These are phyloP conservation scores for Macrophomina tecta DNA, from an alignment of 2,329 filamentous ascomycete genomes.

Conservation along the genomic window DNA sequence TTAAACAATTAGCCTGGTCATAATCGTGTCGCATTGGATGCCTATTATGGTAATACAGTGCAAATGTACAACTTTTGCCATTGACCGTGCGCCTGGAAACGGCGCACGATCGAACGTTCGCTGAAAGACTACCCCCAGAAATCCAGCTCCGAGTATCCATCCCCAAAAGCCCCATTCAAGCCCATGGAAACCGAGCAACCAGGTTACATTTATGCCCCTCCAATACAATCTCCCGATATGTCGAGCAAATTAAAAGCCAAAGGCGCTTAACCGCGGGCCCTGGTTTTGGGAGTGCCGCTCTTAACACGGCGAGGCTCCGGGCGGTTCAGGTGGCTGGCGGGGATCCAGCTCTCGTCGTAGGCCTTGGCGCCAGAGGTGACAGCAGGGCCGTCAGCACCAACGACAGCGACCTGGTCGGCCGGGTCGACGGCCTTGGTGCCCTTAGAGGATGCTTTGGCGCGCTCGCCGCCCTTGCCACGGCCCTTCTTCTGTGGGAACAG, in stretches of 20 bases:
- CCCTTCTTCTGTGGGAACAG: conserved; percentile 86
- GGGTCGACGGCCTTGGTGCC: conserved; percentile 67
- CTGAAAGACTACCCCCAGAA: background rate
- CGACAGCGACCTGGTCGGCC: conserved; percentile 63
- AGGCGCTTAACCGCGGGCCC: conserved; percentile 31
- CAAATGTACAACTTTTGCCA: conserved; percentile 10
- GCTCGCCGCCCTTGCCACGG: conserved; percentile 68
- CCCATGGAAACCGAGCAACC: conserved; percentile 4
- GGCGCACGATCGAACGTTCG: background rate
- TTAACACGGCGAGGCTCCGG: conserved; percentile 72
- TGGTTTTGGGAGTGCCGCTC: conserved; percentile 50
- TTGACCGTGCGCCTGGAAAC: conserved; percentile 10
- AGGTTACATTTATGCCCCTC: background rate
- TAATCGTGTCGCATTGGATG: conserved; percentile 1
- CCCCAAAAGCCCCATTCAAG: conserved; percentile 6
- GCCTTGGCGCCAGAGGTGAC: conserved; percentile 72
- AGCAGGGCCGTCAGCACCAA: conserved; percentile 73
- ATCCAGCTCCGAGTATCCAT: background rate
- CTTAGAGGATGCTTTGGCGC: conserved; percentile 64
- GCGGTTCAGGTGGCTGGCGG: conserved; percentile 84
- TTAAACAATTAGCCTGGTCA: background rate
- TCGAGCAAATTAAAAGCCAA: background rate
- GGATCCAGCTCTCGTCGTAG: conserved; percentile 95
- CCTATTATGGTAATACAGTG: conserved; percentile 12
- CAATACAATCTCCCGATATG: background rate